Base-by-base conservation (phyloP, 768 basidiomycete species). In the Macrolepiota dolichaula region DNA sequence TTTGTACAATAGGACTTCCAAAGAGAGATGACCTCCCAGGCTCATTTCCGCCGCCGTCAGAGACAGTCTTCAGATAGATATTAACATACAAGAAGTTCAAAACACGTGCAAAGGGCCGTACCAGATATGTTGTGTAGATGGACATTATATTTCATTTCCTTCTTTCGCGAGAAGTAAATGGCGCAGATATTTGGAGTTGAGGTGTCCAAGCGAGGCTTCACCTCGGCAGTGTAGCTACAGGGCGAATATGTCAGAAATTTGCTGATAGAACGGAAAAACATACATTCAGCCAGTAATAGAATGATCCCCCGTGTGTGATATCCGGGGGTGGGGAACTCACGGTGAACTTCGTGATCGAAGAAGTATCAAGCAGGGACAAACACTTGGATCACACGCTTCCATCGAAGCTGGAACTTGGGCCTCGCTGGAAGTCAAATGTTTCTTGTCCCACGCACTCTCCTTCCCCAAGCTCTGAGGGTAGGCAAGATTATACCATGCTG, bases 361-460 rank as follows among this genome's bases (percentile, higher is more conserved):
- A 57, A 36, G 56, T 27, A 19, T 27, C 58, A 61, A 61, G 36
- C 25, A 55, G 36, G 42, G n/a, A 15, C 27, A 61, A 61, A 61
- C 24, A 61, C 10, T 44, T 19, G 11, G 3, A 52, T 59, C 58
- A 59, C 58, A 59, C 29, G 24, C 47, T 27, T 37, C 38, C 27
- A 17, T 22, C n/a, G 47, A 25, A 19, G 24, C 47, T 24, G 22
- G 25, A 3, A 24, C 25, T 27, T 17, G 12, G 47, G 12, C 5
- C 24, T 1, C 9, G 19, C 42, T 42, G 35, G 6, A 7, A 32
- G 32, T n/a, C 12, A 49, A 22, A 85, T 68, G 63, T 65, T n/a
- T 69, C 69, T 47, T 55, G 89, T 27, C 64, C 86, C 64, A 86
- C 83, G 36, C 64, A 82, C 75, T 40, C 25, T 61, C 42, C 47